A percentile compares a stretch with the other conserved stretches of the same genome.
phyloP scores from a whole-genome alignment of 805 yeast genomes.

The Suhomyces vadensis region DNA sequence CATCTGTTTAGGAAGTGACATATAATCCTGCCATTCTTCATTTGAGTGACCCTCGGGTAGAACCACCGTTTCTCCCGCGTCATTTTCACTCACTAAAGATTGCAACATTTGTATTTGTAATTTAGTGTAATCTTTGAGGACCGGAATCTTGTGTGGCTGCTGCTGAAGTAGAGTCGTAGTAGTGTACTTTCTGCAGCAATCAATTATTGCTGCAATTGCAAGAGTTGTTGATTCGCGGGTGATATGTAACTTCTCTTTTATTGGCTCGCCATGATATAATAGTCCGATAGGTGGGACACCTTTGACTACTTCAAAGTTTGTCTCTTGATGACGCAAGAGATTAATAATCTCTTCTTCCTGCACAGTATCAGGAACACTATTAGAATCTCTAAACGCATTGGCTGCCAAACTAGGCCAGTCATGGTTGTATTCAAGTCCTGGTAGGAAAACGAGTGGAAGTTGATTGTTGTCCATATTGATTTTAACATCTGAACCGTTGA shows the following conservation, averaged over 20 bases:
- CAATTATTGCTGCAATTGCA: neutral
- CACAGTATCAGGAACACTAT: constrained; percentile 22
- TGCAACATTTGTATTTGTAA: constrained; percentile 7
- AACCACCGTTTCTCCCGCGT: constrained; percentile 7
- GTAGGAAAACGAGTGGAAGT: constrained; percentile 20
- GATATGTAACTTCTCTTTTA: neutral
- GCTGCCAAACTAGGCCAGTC: constrained; percentile 22
- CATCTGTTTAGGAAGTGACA: neutral
- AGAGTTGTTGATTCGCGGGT: neutral
- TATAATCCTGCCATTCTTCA: constrained; percentile 17
- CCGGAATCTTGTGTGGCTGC: neutral
- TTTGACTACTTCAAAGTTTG: constrained; percentile 25
- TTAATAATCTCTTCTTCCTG: constrained; percentile 27
- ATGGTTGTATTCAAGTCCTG: constrained; percentile 10
- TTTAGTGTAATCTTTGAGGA: neutral
- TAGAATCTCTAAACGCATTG: constrained; percentile 15
- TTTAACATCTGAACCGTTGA: constrained; percentile 11
- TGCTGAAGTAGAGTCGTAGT: neutral
- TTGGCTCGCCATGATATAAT: constrained; percentile 5
- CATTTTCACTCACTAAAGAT: constrained; percentile 11
- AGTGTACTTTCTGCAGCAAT: constrained; percentile 3
- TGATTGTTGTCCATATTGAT: constrained; percentile 19
- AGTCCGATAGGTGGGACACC: constrained; percentile 28
- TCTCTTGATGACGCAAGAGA: constrained; percentile 26
- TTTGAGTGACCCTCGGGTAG: constrained; percentile 16